Evolutionary conservation across 2,329 filamentous ascomycete genomes (phyloP).

Genomic region (Chalaropsis ovoidea): DNA sequence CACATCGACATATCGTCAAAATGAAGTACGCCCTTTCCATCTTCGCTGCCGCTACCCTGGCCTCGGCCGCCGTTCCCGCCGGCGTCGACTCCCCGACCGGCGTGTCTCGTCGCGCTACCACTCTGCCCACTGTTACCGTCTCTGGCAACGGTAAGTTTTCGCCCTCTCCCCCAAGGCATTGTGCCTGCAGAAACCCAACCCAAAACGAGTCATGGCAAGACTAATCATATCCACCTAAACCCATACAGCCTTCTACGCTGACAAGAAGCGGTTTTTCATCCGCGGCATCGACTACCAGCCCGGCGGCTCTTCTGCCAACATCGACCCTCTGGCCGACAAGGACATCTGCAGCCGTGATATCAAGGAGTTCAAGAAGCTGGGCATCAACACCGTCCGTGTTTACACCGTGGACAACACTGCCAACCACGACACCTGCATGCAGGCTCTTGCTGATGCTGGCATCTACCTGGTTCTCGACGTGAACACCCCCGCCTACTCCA

Average conservation of each 20-base stretch:
- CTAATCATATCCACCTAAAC: conserved; percentile 1
- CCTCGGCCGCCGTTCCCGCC: conserved; percentile 36
- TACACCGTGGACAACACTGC: conserved; percentile 84
- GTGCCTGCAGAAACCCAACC: neutral
- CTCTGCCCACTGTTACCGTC: conserved; percentile 42
- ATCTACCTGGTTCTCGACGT: conserved; percentile 90
- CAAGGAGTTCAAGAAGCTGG: conserved; percentile 68
- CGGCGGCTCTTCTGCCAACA: conserved; percentile 45
- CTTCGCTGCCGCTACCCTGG: conserved; percentile 40
- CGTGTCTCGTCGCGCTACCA: conserved; percentile 41
- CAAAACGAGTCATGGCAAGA: neutral
- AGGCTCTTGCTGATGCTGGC: conserved; percentile 63
- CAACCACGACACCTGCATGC: conserved; percentile 79
- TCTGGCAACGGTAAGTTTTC: conserved; percentile 46
- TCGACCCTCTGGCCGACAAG: conserved; percentile 68
- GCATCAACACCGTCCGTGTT: conserved; percentile 83
- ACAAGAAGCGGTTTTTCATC: conserved; percentile 46
- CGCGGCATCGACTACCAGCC: conserved; percentile 55
- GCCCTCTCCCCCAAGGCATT: neutral
- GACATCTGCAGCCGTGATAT: conserved; percentile 69
- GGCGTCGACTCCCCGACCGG: conserved; percentile 44
- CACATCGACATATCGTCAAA: conserved; percentile 21
- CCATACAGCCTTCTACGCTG: conserved; percentile 45
- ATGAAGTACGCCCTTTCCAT: conserved; percentile 27
- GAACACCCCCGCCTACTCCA: conserved; percentile 80